A percentile compares a stretch with the other conserved stretches of the same genome.
phyloP scores from a whole-genome alignment of 352 stramenopile species.

The Blastocystis sp. region DNA sequence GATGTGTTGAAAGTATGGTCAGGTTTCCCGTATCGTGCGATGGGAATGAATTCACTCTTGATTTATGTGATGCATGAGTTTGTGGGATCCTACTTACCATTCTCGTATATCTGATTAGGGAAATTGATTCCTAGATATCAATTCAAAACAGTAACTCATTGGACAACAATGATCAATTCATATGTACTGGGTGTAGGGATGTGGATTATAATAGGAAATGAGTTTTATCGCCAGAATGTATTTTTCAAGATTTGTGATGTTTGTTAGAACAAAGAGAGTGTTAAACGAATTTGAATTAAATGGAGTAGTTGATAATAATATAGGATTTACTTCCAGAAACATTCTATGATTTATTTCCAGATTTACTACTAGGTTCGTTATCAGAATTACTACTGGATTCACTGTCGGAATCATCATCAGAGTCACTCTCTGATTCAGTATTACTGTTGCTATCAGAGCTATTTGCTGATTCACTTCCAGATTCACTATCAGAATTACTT shows the following conservation, averaged over 20 bases:
- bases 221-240: constrained; percentile 12
- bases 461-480: not conserved
- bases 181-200: constrained; percentile 39
- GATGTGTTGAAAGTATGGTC: constrained; percentile 55
- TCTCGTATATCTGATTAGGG: not conserved
- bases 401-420: not conserved
- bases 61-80: constrained; percentile 59
- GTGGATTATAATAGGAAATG: constrained; percentile 45
- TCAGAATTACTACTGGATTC: not conserved
- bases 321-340: too few species aligned
- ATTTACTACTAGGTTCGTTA: not conserved
- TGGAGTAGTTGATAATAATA: not conserved
- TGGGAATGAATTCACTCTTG: constrained; percentile 55
- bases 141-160: constrained; percentile 24
- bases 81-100: not conserved
- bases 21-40: constrained; percentile 15
- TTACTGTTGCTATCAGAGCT: not conserved
- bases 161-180: constrained; percentile 27
- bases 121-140: constrained; percentile 17
- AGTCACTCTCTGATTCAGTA: not conserved
- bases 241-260: constrained; percentile 56
- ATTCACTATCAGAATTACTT: constrained; percentile 2
- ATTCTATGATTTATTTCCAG: too few species aligned
- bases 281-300: not conserved
- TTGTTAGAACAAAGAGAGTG: constrained; percentile 55